Evolutionary conservation across 192 early-diverging fungal species (phyloP), one percentile per base, ranked within the genome.

Genomic region (Coemansia sp.): DNA sequence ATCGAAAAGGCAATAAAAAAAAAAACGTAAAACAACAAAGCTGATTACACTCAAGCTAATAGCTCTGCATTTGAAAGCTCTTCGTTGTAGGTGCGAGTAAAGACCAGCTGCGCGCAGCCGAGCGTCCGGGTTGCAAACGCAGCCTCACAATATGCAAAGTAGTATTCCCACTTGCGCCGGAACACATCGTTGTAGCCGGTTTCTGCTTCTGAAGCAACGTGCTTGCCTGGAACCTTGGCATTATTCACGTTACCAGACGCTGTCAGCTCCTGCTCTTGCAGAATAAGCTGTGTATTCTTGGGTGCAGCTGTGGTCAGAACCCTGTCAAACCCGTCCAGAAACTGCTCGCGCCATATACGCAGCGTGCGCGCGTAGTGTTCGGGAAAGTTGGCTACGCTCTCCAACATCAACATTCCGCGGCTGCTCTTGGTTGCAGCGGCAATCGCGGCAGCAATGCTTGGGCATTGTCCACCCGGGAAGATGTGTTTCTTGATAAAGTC

Each of bases 141-240:
- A 24, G 84, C 88, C 56, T 90, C 88, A 58, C 90, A 91, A 68
- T 87, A 91, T 5, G 87, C 85, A 80, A 91, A 91, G 71, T 91
- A 91, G 65, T 83, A 91, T 62, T 89, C 87, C 84, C 85, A 91
- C 67, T 87, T 88, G 56, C 88, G 80, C 58, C 78, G 80, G 59
- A 91, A 91, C 47, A 82, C 81, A 27, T 78, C 69, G 58, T 81
- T 71, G 69, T 85, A 87, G 23, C 68, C 60, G 6, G 35, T 27
- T 4, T 8, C 21, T 0, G 10, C 24, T 6, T 14, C 33, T 23
- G 51, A 9, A 1, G 8, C 32, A 1, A 5, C 22, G 9, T 54
- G 22, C 18, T 38, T 28, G 14, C 9, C 29, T 40, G 25, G 19
- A 16, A 2, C 4, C 47, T 55, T n/a, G 30, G 10, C 10, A 40